phyloP scores from a whole-genome alignment of 495 filamentous ascomycete genomes.

The Podospora pseudopauciseta region DNA sequence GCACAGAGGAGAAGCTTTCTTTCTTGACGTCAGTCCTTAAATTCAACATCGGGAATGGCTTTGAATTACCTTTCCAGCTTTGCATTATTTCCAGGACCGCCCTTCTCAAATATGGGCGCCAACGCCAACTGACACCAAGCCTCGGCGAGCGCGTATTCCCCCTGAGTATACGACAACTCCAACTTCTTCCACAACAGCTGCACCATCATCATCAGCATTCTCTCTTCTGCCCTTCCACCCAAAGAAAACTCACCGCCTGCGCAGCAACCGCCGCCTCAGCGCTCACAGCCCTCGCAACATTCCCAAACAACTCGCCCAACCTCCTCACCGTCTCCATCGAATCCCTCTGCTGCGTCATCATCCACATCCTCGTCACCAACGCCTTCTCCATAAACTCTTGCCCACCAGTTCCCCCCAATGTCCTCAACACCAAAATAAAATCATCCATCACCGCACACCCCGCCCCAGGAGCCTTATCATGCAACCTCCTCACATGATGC shows the following conservation, averaged over 20 bases:
- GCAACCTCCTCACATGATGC: slow-evolving; percentile 64
- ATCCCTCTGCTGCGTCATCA: slow-evolving; percentile 42
- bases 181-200: slow-evolving; percentile 76
- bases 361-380: slow-evolving; percentile 60
- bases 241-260: slow-evolving; percentile 54
- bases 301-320: slow-evolving; percentile 20
- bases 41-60: too few relatives aligned
- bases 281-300: slow-evolving; percentile 38
- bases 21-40: slow-evolving; percentile 13
- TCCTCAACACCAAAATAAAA: slow-evolving; percentile 49
- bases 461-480: slow-evolving; percentile 48
- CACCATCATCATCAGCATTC: slow-evolving; percentile 3
- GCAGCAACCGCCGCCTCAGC: slow-evolving; percentile 62
- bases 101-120: slow-evolving; percentile 60
- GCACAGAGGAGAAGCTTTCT: slow-evolving; percentile 72
- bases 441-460: slow-evolving; percentile 58
- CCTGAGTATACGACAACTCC: slow-evolving; percentile 52
- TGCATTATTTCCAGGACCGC: slow-evolving; percentile 58
- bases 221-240: neutral
- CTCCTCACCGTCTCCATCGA: slow-evolving; percentile 24
- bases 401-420: slow-evolving; percentile 30
- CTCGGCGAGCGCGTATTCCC: slow-evolving; percentile 53
- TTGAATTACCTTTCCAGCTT: slow-evolving; percentile 57
- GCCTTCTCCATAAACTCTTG: slow-evolving; percentile 60
- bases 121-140: slow-evolving; percentile 71